phyloP scores from a whole-genome alignment of 1,284 basidiomycete species.

The Cutaneotrichosporon cyanovorans region DNA sequence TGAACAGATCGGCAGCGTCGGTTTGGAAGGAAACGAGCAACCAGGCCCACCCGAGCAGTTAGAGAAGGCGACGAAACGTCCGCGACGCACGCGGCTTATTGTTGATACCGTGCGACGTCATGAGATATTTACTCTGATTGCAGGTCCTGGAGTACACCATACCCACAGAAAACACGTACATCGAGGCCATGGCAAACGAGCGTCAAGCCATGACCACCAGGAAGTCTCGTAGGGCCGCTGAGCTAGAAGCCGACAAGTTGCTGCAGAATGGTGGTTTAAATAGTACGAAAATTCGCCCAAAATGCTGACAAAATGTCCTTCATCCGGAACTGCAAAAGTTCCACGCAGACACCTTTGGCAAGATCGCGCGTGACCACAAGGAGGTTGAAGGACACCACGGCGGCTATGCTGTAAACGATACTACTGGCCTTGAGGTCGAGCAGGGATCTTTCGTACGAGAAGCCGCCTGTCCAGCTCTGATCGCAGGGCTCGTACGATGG shows the following conservation, averaged over 20 bases:
- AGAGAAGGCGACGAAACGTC: no score
- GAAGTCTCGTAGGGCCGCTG: conserved; percentile 8
- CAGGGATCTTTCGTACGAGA: no score
- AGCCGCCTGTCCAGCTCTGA: no score
- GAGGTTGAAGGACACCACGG: no score
- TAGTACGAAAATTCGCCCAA: background rate
- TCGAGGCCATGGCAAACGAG: conserved; percentile 15
- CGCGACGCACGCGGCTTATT: conserved; percentile 2
- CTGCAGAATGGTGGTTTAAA: conserved; percentile 17
- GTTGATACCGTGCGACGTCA: no score
- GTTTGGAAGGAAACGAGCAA: no score
- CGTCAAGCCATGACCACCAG: conserved; percentile 7
- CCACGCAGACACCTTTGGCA: background rate
- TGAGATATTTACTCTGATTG: background rate
- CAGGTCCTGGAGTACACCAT: conserved; percentile 4
- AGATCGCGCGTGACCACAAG: no score
- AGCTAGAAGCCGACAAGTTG: conserved; percentile 11
- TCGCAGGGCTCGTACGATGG: no score
- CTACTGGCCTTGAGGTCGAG: no score
- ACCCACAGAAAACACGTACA: conserved; percentile 8
- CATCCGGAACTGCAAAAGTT: background rate
- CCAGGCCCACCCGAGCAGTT: no score
- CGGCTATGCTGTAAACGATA: no score
- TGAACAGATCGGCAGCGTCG: no score
- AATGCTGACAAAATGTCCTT: background rate